Percentiles rank a stretch among this genome's conserved stretches.
These are phyloP conservation scores for Fusarium pseudocircinatum DNA, from an alignment of 2,329 filamentous ascomycete species.

Conservation along the genomic window DNA sequence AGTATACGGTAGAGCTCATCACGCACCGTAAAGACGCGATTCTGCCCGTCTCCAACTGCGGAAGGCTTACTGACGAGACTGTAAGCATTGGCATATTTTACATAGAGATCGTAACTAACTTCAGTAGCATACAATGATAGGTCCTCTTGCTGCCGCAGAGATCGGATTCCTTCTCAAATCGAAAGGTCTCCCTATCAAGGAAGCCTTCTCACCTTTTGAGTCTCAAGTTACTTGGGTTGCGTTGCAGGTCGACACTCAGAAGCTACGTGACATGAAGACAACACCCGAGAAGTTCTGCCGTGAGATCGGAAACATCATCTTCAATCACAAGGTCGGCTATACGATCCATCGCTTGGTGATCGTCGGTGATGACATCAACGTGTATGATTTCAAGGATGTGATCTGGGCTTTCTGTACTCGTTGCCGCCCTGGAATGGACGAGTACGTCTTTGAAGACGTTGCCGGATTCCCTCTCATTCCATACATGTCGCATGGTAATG, in stretches of 20 bases:
- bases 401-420: constrained; percentile 60
- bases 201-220: constrained; percentile 57
- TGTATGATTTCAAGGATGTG: constrained; percentile 56
- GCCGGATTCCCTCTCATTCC: constrained; percentile 56
- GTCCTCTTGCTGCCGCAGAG: constrained; percentile 19
- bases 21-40: constrained; percentile 28
- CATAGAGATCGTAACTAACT: neutral
- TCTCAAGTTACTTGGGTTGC: constrained; percentile 59
- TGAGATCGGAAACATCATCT: constrained; percentile 11
- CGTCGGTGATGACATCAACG: constrained; percentile 59
- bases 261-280: constrained; percentile 55
- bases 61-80: constrained; percentile 12
- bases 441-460: constrained; percentile 56
- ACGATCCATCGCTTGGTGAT: constrained; percentile 59
- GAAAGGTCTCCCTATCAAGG: constrained; percentile 53
- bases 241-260: constrained; percentile 65
- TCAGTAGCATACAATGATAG: constrained; percentile 31
- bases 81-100: neutral
- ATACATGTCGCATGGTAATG: constrained; percentile 56
- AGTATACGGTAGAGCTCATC: constrained; percentile 22
- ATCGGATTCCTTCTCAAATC: constrained; percentile 2
- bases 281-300: constrained; percentile 14
- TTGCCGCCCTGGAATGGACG: constrained; percentile 56
- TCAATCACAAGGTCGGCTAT: constrained; percentile 38
- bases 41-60: constrained; percentile 20